phyloP scores from a whole-genome alignment of 768 basidiomycete genomes.

The Russula brevipes region DNA sequence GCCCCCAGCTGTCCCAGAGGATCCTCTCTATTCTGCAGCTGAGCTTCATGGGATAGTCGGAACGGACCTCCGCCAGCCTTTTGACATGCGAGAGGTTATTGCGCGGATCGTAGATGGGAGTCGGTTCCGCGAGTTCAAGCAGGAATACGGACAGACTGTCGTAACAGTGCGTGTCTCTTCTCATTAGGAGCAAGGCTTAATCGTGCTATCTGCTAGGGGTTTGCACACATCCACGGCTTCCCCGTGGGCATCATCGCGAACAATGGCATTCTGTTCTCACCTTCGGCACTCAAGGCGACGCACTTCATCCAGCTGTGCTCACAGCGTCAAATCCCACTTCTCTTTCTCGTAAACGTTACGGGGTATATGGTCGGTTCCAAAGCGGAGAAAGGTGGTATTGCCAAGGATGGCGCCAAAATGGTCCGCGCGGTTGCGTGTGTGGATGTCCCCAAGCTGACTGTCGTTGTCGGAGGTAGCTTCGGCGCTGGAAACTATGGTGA shows the following conservation, averaged over 20 bases:
- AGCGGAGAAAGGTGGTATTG: conserved; percentile 90
- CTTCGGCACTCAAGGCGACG: conserved; percentile 88
- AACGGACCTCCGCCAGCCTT: conserved; percentile 79
- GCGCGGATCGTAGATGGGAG: conserved; percentile 89
- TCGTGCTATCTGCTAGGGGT: conserved; percentile 48
- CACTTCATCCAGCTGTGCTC: conserved; percentile 95
- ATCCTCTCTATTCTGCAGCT: conserved; percentile 70
- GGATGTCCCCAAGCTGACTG: conserved; percentile 90
- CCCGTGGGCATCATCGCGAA: conserved; percentile 91
- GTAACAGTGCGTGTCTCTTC: conserved; percentile 58
- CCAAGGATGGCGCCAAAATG: conserved; percentile 96
- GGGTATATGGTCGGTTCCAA: conserved; percentile 98
- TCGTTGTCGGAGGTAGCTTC: conserved; percentile 89
- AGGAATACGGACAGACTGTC: conserved; percentile 87
- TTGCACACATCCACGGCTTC: conserved; percentile 83
- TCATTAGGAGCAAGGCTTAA: neutral
- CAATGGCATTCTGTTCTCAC: conserved; percentile 92
- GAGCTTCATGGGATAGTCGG: conserved; percentile 92
- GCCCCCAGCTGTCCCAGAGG: conserved; percentile 59
- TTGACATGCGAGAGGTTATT: conserved; percentile 93
- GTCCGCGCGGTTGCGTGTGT: conserved; percentile 92
- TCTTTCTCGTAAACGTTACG: conserved; percentile 96
- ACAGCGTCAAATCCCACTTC: conserved; percentile 79
- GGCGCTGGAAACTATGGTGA: conserved; percentile 93
- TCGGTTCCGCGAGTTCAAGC: conserved; percentile 91